phyloP scores from a whole-genome alignment of 352 stramenopile genomes.

The Globisporangium uncinulatum region DNA sequence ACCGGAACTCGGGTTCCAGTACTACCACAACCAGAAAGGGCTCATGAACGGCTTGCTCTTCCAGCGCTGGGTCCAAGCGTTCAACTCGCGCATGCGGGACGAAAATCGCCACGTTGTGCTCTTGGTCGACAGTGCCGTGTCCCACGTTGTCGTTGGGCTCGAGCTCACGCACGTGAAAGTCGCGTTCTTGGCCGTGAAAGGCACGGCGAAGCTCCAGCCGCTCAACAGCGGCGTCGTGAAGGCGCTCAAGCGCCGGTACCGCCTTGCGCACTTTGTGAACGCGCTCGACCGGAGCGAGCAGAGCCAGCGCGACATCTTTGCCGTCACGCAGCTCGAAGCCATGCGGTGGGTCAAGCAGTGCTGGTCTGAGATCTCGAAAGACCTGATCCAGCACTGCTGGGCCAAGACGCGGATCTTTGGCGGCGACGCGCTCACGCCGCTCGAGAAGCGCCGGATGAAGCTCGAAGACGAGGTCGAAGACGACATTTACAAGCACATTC shows the following conservation, averaged over 20 bases:
- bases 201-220: constrained; percentile 15
- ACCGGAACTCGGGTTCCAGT: constrained; percentile 16
- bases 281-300: constrained; percentile 16
- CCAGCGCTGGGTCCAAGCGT: constrained; percentile 15
- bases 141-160: constrained; percentile 14
- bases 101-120: constrained; percentile 13
- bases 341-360: constrained; percentile 13
- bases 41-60: constrained; percentile 18
- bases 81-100: constrained; percentile 14
- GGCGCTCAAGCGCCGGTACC: constrained; percentile 18
- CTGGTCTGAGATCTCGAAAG: constrained; percentile 1
- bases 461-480: constrained; percentile 7
- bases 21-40: constrained; percentile 14
- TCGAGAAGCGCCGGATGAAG: constrained; percentile 7
- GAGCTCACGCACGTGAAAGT: constrained; percentile 14
- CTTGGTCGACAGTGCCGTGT: constrained; percentile 14
- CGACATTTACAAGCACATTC: constrained; percentile 10
- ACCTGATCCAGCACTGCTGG: constrained; percentile 7
- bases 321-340: constrained; percentile 14
- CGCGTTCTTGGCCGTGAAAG: constrained; percentile 7
- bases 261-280: constrained; percentile 12
- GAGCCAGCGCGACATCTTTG: constrained; percentile 12
- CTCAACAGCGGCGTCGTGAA: constrained; percentile 16
- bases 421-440: constrained; percentile 4
- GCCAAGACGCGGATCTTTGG: constrained; percentile 4